These are phyloP conservation scores for Colletotrichum somersetense DNA, from an alignment of 2,329 filamentous ascomycete species.

Conservation along the genomic window DNA sequence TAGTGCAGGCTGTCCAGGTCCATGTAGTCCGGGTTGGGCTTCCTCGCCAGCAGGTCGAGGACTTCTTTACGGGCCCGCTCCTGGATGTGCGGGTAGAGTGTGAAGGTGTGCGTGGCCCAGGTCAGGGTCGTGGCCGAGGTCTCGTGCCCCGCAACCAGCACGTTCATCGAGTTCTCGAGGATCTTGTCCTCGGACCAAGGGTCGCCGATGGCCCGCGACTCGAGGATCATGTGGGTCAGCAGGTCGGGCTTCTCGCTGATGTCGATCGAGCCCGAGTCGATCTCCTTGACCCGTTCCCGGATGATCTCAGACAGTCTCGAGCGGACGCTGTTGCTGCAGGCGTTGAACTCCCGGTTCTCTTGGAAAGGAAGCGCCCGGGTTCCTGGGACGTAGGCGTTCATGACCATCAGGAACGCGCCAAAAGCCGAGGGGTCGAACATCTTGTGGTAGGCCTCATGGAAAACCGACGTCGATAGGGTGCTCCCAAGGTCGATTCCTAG, in stretches of 20 bases:
- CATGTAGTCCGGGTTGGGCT: constrained; percentile 54
- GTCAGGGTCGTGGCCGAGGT: constrained; percentile 57
- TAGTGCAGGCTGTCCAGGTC: constrained; percentile 54
- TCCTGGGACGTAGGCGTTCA: constrained; percentile 50
- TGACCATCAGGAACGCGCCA: constrained; percentile 46
- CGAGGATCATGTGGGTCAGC: constrained; percentile 52
- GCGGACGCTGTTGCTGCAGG: constrained; percentile 49
- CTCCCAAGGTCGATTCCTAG: constrained; percentile 52
- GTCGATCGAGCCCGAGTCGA: constrained; percentile 33
- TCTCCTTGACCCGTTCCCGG: constrained; percentile 44
- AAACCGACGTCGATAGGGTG: constrained; percentile 44
- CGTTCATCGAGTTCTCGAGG: constrained; percentile 57
- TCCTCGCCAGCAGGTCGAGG: constrained; percentile 53
- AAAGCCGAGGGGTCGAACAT: constrained; percentile 45
- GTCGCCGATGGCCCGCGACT: constrained; percentile 45
- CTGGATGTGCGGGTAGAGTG: constrained; percentile 53
- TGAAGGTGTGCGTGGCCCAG: constrained; percentile 57
- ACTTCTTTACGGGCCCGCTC: constrained; percentile 55
- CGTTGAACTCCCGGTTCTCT: constrained; percentile 53
- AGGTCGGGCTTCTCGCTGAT: constrained; percentile 45
- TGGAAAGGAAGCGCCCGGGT: constrained; percentile 54
- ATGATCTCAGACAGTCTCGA: constrained; percentile 48
- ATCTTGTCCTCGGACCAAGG: constrained; percentile 48
- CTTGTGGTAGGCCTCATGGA: constrained; percentile 48
- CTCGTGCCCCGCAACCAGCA: constrained; percentile 59